Evolutionary conservation across 345 rosid species (phyloP).

Genomic region (Sapria himalayana): DNA sequence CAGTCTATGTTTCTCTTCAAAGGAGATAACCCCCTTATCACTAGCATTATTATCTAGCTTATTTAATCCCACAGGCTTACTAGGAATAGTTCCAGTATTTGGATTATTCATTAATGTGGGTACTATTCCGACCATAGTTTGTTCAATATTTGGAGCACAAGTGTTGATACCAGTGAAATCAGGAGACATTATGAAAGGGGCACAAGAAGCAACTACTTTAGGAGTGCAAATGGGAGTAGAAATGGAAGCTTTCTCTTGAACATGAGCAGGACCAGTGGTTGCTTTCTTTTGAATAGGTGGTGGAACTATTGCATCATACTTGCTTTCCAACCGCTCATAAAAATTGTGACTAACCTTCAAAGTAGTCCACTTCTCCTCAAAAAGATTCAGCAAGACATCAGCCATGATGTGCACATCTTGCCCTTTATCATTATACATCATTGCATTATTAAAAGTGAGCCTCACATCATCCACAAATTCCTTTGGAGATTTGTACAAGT

Average conservation of each 20-base stretch:
- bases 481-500: conserved; percentile 40
- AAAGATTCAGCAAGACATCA: conserved; percentile 28
- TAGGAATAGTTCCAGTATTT: too few relatives aligned
- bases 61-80: conserved; percentile 14
- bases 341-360: conserved; percentile 21
- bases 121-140: too few relatives aligned
- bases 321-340: conserved; percentile 12
- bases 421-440: conserved; percentile 62
- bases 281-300: conserved; percentile 13
- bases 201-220: background rate
- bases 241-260: conserved; percentile 3
- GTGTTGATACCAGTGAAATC: too few relatives aligned
- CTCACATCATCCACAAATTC: conserved; percentile 77
- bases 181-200: too few relatives aligned
- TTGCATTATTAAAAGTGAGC: conserved; percentile 66
- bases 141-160: too few relatives aligned
- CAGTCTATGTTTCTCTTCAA: conserved; percentile 64
- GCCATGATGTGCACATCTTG: conserved; percentile 78
- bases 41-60: conserved; percentile 24
- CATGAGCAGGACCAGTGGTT: conserved; percentile 8
- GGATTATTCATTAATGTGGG: too few relatives aligned
- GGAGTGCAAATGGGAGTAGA: conserved; percentile 1
- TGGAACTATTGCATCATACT: conserved; percentile 10
- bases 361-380: conserved; percentile 46
- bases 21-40: conserved; percentile 42